Evolutionary conservation across 306 rosid species (phyloP), one percentile per base, ranked within the genome.

Genomic region (Ormosia semicastrata): DNA sequence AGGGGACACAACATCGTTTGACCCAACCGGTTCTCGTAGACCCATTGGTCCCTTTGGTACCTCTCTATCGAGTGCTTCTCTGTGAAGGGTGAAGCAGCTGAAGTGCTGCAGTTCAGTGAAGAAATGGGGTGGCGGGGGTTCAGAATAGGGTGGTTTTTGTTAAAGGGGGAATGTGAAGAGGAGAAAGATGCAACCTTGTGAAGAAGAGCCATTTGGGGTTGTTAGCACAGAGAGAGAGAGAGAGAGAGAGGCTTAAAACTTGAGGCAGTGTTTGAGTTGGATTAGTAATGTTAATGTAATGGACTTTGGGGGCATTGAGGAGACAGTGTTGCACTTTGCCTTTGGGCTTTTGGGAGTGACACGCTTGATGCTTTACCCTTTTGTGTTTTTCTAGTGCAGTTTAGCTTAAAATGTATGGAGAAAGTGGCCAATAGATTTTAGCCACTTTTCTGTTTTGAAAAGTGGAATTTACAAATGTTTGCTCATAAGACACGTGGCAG

Each of bases 1-100:
- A 78, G 30, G 15, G 90, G 69, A 54, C 87, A 86, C 11, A 77
- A 74, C 15, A 71, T 14, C 24, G 73, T 63, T 37, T 71, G 83
- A 4, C 24, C 63, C 43, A 43, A 1, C 4, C 32, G 84, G 46
- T 56, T 46, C 46, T 83, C 40, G 87, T 89, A 95, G 2, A 90
- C 53, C 99, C 99, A 95, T 10, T 85, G 88, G 86, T 95, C 99
- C 81, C 99, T 87, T 14, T 89, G 89, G 89, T 90, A 93, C 52
- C 97, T 83, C 84, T 90, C 80, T 24, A 74, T 0, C 6, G 98
- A 93, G 39, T 91, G 91, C 86, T 93, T 92, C 84, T 93, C 97
- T 7, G 98, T 95, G 71, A 95, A 95, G 49, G 99, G 97, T 2
- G 97, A 91, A 54, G 88, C 36, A 32, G 89, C 82, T 44, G 58